phyloP scores from a whole-genome alignment of 164 flowering plant genomes.

The Buxus sempervirens region DNA sequence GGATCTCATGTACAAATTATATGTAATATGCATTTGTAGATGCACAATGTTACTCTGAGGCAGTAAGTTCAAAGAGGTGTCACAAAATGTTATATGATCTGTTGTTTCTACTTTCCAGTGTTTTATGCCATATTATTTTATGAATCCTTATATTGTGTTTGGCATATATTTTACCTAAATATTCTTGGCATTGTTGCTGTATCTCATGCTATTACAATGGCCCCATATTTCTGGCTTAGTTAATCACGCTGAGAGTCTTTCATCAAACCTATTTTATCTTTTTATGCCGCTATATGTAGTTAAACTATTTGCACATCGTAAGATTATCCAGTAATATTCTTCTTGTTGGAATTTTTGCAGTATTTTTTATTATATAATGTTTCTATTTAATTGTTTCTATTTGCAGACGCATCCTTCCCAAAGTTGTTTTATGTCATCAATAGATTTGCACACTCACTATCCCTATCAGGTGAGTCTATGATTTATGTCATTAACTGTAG shows the following conservation, averaged over 20 bases:
- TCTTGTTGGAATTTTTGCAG: background rate
- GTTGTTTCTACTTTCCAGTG: background rate
- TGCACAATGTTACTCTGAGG: no score
- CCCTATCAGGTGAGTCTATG: conserved; percentile 66
- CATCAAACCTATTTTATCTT: background rate
- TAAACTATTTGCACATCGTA: background rate
- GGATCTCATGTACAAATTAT: background rate
- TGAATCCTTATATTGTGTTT: background rate
- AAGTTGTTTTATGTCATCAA: conserved; percentile 79
- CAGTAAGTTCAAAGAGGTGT: no score
- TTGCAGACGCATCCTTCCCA: conserved; percentile 94
- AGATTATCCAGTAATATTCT: background rate
- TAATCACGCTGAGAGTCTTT: no score
- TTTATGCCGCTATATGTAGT: background rate
- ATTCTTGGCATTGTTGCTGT: background rate
- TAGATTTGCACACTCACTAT: conserved; percentile 83
- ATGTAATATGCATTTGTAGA: background rate
- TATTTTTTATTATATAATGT: background rate
- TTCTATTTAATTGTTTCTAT: conserved; percentile 8
- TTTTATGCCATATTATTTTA: background rate
- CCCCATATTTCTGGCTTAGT: background rate
- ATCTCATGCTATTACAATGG: background rate
- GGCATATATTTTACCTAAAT: background rate
- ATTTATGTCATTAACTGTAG: background rate
- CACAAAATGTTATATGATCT: no score